These are phyloP conservation scores for Stephania japonica DNA, from an alignment of 164 flowering plant genomes.

Conservation along the genomic window DNA sequence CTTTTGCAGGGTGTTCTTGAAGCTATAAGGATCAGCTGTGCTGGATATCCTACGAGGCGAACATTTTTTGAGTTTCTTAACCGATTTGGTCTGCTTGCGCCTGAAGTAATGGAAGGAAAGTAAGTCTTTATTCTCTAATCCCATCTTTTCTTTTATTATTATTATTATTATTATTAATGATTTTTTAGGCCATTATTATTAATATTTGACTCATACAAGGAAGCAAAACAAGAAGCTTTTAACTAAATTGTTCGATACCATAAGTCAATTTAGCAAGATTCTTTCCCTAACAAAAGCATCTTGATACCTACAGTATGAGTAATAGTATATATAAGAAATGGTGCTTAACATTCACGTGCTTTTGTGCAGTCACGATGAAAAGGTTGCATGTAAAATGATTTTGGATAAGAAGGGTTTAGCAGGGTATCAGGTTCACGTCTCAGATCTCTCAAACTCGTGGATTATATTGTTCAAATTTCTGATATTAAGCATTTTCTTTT, in stretches of 20 bases:
- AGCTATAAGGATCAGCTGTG: constrained; percentile 98
- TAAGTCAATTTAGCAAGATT: too few relatives aligned
- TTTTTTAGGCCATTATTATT: too few relatives aligned
- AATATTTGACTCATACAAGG: not conserved
- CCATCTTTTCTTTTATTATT: not conserved
- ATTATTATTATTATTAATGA: not conserved
- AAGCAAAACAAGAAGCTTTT: constrained; percentile 1
- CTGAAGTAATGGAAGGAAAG: constrained; percentile 93
- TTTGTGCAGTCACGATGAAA: constrained; percentile 70
- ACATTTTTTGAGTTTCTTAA: constrained; percentile 93
- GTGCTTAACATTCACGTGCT: constrained; percentile 6
- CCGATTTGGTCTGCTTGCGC: constrained; percentile 95
- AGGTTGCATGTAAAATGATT: constrained; percentile 83
- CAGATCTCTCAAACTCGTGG: not conserved
- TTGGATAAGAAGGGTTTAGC: constrained; percentile 75
- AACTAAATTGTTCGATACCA: not conserved
- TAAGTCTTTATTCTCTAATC: constrained; percentile 29
- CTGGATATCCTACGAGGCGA: constrained; percentile 96
- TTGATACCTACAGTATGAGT: not conserved
- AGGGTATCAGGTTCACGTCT: constrained; percentile 67
- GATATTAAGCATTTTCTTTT: not conserved
- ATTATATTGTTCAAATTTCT: not conserved
- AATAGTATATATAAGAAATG: not conserved
- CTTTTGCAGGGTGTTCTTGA: constrained; percentile 89
- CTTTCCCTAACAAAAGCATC: too few relatives aligned